These are phyloP conservation scores for Zhuliangozyma blackwelliae DNA, from an alignment of 1,139 yeast genomes.

Conservation along the genomic window DNA sequence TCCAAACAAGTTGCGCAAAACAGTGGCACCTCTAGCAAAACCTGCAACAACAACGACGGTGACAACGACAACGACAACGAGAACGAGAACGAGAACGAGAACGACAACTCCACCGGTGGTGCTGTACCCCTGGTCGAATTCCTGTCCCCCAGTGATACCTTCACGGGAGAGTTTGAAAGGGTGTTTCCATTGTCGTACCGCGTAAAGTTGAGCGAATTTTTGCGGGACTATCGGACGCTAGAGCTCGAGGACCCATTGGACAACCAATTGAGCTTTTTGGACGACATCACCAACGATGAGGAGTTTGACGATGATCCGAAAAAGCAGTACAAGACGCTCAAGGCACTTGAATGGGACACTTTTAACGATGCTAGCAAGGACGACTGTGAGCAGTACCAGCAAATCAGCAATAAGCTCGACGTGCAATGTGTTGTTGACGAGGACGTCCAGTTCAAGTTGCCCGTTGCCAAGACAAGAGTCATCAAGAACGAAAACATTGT, in stretches of 20 bases:
- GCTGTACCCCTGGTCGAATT: slow-evolving; percentile 2
- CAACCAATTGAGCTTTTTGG: slow-evolving; percentile 35
- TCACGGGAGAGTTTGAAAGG: slow-evolving; percentile 12
- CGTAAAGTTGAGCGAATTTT: slow-evolving; percentile 30
- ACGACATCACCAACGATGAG: slow-evolving; percentile 33
- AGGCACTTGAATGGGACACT: slow-evolving; percentile 35
- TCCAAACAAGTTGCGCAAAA: background rate
- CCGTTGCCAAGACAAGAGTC: slow-evolving; percentile 25
- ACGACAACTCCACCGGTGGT: too few species aligned
- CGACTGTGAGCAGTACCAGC: slow-evolving; percentile 20
- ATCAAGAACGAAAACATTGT: slow-evolving; percentile 27
- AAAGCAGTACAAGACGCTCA: slow-evolving; percentile 23
- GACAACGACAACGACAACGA: background rate
- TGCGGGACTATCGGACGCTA: slow-evolving; percentile 20
- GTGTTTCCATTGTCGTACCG: slow-evolving; percentile 34
- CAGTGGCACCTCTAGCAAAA: too few species aligned
- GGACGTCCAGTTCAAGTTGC: slow-evolving; percentile 21
- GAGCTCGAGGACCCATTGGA: slow-evolving; percentile 22
- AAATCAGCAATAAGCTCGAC: slow-evolving; percentile 10
- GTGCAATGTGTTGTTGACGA: slow-evolving; percentile 7
- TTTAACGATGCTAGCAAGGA: slow-evolving; percentile 18
- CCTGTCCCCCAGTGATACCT: slow-evolving; percentile 4
- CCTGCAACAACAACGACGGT: too few species aligned
- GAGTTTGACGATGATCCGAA: slow-evolving; percentile 28
- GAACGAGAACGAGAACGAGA: background rate